Evolutionary conservation across 2,329 filamentous ascomycete genomes (phyloP).

Genomic region (Akanthomyces muscarius): DNA sequence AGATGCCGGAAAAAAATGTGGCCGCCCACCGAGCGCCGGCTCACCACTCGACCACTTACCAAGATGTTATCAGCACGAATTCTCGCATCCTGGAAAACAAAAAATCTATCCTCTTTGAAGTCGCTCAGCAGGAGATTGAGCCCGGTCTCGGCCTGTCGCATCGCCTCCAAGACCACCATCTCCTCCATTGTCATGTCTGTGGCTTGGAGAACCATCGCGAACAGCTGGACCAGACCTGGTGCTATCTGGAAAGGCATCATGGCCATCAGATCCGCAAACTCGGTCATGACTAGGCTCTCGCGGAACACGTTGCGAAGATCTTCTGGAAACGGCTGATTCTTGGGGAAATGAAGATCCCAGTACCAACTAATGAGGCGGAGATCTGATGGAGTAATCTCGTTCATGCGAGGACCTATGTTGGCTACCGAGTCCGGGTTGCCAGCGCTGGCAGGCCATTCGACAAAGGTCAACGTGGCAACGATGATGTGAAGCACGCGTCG

Average conservation of each 20-base stretch:
- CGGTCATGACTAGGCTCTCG: not conserved
- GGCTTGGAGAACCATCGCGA: not conserved
- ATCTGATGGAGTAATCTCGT: not conserved
- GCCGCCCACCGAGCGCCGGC: no score
- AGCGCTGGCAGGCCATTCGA: not conserved
- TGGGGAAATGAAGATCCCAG: not conserved
- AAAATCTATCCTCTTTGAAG: no score
- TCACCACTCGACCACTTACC: no score
- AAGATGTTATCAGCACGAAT: no score
- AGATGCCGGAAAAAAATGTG: no score
- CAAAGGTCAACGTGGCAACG: conserved; percentile 10
- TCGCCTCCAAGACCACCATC: not conserved
- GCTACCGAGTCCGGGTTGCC: not conserved
- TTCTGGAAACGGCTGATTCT: not conserved
- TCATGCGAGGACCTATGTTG: not conserved
- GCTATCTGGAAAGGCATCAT: not conserved
- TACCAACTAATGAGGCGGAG: not conserved
- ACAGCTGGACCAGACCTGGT: not conserved
- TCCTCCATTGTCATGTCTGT: not conserved
- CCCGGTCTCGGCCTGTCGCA: no score
- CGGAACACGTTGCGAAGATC: not conserved
- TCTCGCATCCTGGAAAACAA: not conserved
- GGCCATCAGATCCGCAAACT: not conserved
- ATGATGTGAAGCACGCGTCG: conserved; percentile 19
- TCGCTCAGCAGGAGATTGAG: no score